Base-by-base conservation (phyloP, 192 early-diverging fungal species). In the Helicostylum pulchrum region DNA sequence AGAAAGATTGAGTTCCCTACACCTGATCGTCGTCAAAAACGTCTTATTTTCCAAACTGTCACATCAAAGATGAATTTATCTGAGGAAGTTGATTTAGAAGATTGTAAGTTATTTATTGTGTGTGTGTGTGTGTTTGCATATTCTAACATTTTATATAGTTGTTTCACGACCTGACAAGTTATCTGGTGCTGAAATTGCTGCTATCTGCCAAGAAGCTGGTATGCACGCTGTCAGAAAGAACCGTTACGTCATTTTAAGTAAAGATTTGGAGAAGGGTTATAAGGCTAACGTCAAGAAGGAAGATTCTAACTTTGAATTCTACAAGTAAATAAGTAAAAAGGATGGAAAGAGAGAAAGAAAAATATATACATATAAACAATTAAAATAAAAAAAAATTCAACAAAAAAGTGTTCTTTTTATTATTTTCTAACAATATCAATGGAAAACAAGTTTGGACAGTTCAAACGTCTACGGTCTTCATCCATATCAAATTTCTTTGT, bases 1-100 rank as follows among this genome's bases (percentile, higher is more conserved):
- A 85, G 97, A 64, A 99, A 99, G 75, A 98, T 99, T 68, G 97
- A 99, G 78, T 99, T 99, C 83, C 97, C 97, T 52, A 91, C 90
- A 36, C 97, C 97, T 10, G 97, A 99, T 77, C 85, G 94, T 56
- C 90, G 94, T 58, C 95, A 96, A 70, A 99, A 99, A 81, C 91
- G 97, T 19, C 80, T 96, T 64, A 96, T 99, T 58, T 97, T 99
- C 81, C 84, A 88, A 62, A 96, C 95, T n/a, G 85, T 96, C 54
- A 99, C 94, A 14, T 72, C 86, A 53, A 93, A 93, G 77, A 99
- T 99, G 97, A 99, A 95, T 57, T 79, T 99, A 6, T 90, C 92
- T 1, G 97, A 99, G 58, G 97, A 98, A 73, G 97, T 99, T 30
- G 96, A 99, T 76, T 76, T 99, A 21, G 95, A 98, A 80, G 95